phyloP scores from a whole-genome alignment of 495 filamentous ascomycete genomes.

The Amphirosellinia nigrospora region DNA sequence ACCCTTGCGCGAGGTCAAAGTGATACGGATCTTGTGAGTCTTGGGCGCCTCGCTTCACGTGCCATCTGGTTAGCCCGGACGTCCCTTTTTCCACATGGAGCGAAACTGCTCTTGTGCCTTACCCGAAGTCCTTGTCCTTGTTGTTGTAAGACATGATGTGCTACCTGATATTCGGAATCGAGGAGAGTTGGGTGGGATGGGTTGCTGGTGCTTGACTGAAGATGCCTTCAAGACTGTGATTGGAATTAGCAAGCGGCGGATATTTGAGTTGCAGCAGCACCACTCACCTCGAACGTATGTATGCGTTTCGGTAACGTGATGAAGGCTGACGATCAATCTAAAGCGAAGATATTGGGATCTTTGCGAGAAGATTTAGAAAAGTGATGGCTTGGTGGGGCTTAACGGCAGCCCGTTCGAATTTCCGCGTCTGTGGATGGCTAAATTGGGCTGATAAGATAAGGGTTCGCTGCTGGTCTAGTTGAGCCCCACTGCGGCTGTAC shows the following conservation, averaged over 20 bases:
- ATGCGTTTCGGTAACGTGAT: slow-evolving; percentile 38
- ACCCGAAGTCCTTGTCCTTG: slow-evolving; percentile 86
- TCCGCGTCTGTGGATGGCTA: slow-evolving; percentile 17
- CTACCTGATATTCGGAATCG: slow-evolving; percentile 40
- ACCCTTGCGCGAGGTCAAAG: slow-evolving; percentile 30
- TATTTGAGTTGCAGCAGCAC: slow-evolving; percentile 18
- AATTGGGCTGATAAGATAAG: slow-evolving; percentile 29
- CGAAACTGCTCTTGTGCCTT: slow-evolving; percentile 5
- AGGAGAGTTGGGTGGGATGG: slow-evolving; percentile 18
- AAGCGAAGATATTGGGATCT: slow-evolving; percentile 9
- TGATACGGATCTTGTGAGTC: slow-evolving; percentile 34
- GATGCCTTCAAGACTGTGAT: slow-evolving; percentile 66
- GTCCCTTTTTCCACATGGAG: neutral
- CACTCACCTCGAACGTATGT: slow-evolving; percentile 29
- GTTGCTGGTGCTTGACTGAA: slow-evolving; percentile 16
- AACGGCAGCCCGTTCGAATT: slow-evolving; percentile 25
- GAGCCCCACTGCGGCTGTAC: neutral
- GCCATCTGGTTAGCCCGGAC: neutral
- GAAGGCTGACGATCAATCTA: slow-evolving; percentile 24
- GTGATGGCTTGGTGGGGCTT: slow-evolving; percentile 21
- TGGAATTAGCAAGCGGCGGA: slow-evolving; percentile 78
- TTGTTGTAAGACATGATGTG: slow-evolving; percentile 94
- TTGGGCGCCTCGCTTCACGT: slow-evolving; percentile 44
- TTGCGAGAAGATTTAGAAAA: slow-evolving; percentile 20
- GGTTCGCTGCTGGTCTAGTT: neutral